phyloP scores from a whole-genome alignment of 306 rosid species.

The Rubus idaeus region DNA sequence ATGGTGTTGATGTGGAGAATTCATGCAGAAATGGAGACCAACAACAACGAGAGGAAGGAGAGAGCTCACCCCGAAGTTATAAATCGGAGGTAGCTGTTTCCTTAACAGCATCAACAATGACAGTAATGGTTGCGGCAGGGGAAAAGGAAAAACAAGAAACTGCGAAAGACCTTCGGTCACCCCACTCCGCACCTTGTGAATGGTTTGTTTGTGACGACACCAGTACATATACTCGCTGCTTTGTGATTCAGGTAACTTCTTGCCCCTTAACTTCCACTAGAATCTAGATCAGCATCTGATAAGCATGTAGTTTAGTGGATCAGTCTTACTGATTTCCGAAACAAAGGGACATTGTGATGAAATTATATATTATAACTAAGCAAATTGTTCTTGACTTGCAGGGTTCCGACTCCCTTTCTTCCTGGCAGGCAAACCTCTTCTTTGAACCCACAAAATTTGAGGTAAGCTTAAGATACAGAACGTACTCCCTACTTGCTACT shows the following conservation, averaged over 20 bases:
- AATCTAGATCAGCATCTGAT: not conserved
- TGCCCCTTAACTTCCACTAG: not conserved
- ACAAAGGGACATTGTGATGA: not conserved
- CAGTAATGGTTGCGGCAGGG: slow-evolving; percentile 81
- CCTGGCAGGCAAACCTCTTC: slow-evolving; percentile 96
- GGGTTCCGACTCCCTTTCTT: slow-evolving; percentile 90
- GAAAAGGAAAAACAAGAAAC: slow-evolving; percentile 79
- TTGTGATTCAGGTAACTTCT: slow-evolving; percentile 74
- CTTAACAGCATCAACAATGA: slow-evolving; percentile 89
- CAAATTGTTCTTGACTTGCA: slow-evolving; percentile 36
- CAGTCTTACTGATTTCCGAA: not conserved
- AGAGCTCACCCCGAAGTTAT: slow-evolving; percentile 37
- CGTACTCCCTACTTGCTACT: not conserved
- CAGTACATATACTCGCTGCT: slow-evolving; percentile 70
- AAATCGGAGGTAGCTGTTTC: slow-evolving; percentile 82
- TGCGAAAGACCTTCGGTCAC: slow-evolving; percentile 77
- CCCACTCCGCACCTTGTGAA: slow-evolving; percentile 88
- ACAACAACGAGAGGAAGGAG: slow-evolving; percentile 32
- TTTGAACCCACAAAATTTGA: slow-evolving; percentile 94
- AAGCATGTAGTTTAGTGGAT: not conserved
- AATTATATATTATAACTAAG: not conserved
- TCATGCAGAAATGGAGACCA: slow-evolving; percentile 21
- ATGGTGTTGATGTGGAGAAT: slow-evolving; percentile 24
- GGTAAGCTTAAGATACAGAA: slow-evolving; percentile 36
- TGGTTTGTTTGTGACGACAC: slow-evolving; percentile 92